These are phyloP conservation scores for Mayamaea pseudoterrestris DNA, from an alignment of 108 stramenopile species.

Conservation along the genomic window DNA sequence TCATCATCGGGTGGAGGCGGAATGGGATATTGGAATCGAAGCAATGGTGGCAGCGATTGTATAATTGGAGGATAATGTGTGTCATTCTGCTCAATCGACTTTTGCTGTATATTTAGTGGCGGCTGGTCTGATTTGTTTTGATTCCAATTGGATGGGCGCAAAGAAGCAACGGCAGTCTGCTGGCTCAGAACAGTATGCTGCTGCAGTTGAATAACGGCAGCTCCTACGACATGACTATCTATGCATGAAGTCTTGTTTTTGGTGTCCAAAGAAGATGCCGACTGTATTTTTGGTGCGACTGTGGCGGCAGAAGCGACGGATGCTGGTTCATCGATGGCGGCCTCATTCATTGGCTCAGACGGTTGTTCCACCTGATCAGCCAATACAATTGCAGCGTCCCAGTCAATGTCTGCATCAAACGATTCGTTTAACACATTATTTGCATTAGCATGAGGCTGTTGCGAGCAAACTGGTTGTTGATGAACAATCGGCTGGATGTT, in stretches of 20 bases:
- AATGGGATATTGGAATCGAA: neutral
- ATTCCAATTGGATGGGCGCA: neutral
- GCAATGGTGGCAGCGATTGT: neutral
- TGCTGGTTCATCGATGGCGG: neutral
- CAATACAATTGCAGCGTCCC: neutral
- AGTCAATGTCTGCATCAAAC: conserved; percentile 1
- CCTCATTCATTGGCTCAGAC: neutral
- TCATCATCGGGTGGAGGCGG: neutral
- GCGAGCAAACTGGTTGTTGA: too few species aligned
- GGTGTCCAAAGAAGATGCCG: neutral
- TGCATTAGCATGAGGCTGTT: too few species aligned
- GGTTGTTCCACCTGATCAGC: neutral
- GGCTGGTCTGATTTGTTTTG: neutral
- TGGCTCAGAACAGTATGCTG: neutral
- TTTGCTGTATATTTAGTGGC: neutral
- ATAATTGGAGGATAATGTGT: too few species aligned
- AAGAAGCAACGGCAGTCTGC: neutral
- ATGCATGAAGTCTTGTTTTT: neutral
- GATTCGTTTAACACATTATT: too few species aligned
- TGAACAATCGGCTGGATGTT: too few species aligned
- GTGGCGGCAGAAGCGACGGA: neutral
- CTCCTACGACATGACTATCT: neutral
- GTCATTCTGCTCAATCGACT: too few species aligned
- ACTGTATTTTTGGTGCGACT: neutral
- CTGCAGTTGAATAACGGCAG: neutral